phyloP scores from a whole-genome alignment of 257 asterid genomes.

The Apocynum venetum region DNA sequence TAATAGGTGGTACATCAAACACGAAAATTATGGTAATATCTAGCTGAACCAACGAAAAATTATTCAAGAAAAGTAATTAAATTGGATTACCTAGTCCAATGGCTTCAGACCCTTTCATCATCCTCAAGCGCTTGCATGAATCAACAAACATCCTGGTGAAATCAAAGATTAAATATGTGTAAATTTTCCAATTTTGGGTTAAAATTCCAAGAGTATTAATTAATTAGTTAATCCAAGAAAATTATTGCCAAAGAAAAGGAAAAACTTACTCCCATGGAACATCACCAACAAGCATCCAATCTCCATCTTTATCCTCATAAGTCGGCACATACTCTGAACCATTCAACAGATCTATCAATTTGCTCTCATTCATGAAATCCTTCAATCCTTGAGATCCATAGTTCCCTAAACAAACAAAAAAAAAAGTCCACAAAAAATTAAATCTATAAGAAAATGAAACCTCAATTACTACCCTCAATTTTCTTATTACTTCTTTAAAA shows the following conservation, averaged over 20 bases:
- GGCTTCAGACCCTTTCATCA: constrained; percentile 82
- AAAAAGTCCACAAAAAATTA: constrained; percentile 14
- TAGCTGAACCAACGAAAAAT: too few relatives aligned
- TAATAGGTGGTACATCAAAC: too few relatives aligned
- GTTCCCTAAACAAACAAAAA: too few relatives aligned
- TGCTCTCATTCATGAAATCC: constrained; percentile 45
- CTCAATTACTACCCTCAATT: not conserved
- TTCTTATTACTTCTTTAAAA: too few relatives aligned
- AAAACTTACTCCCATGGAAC: constrained; percentile 14
- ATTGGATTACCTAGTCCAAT: constrained; percentile 55
- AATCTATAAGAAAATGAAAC: constrained; percentile 30
- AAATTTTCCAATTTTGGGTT: too few relatives aligned
- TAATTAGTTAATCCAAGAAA: not conserved
- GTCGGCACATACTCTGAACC: constrained; percentile 55
- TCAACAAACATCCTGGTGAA: constrained; percentile 60
- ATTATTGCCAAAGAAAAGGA: not conserved
- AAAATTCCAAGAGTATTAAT: too few relatives aligned
- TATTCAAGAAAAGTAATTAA: too few relatives aligned
- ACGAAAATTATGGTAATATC: too few relatives aligned
- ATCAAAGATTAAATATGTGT: too few relatives aligned
- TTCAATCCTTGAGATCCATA: too few relatives aligned
- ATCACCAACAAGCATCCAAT: constrained; percentile 11
- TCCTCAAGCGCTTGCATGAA: constrained; percentile 70
- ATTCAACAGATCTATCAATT: constrained; percentile 55
- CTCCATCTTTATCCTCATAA: constrained; percentile 13